Percentiles rank a stretch among this genome's conserved stretches.
Conservation (phyloP, 2,329 filamentous ascomycete genomes). For the Fusarium sp. region DNA sequence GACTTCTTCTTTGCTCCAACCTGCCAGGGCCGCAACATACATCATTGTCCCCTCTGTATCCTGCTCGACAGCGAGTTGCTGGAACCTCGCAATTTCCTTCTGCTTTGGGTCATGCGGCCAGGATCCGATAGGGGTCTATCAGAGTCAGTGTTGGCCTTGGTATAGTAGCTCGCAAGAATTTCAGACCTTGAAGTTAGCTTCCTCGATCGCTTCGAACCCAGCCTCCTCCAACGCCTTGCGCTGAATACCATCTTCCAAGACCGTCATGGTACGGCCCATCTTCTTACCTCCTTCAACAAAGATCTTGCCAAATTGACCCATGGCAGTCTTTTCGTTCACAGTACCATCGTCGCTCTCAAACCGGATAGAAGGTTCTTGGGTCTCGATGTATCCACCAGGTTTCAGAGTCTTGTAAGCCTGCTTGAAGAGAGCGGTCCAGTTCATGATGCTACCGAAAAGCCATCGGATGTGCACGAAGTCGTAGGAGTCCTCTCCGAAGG, state of each 20-base stretch:
- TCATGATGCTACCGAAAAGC: slow-evolving; percentile 1
- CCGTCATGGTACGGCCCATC: slow-evolving; percentile 3
- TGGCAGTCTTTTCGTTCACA: slow-evolving; percentile 4
- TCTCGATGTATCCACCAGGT: slow-evolving; percentile 11
- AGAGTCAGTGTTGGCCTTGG: neutral
- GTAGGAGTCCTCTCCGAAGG: neutral
- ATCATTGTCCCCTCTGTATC: slow-evolving; percentile 7
- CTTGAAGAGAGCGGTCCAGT: slow-evolving; percentile 1
- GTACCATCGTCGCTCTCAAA: slow-evolving; percentile 9
- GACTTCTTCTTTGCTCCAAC: neutral
- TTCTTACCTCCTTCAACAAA: slow-evolving; percentile 11
- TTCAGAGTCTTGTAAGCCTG: slow-evolving; percentile 6
- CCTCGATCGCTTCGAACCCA: slow-evolving; percentile 4
- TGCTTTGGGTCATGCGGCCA: slow-evolving; percentile 10
- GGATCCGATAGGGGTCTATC: slow-evolving; percentile 1
- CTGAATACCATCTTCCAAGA: neutral
- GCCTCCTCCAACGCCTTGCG: slow-evolving; percentile 3
- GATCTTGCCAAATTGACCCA: slow-evolving; percentile 12
- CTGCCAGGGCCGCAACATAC: neutral
- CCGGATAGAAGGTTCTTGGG: neutral
- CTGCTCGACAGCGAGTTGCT: slow-evolving; percentile 2
- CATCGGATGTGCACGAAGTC: slow-evolving; percentile 4
- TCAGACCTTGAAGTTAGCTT: neutral
- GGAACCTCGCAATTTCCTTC: slow-evolving; percentile 6
- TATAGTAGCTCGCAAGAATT: no score